Percentiles rank a stretch among this genome's conserved stretches.
Conservation (phyloP, 1,284 basidiomycete species). For the Heimioporus punctisporus region DNA sequence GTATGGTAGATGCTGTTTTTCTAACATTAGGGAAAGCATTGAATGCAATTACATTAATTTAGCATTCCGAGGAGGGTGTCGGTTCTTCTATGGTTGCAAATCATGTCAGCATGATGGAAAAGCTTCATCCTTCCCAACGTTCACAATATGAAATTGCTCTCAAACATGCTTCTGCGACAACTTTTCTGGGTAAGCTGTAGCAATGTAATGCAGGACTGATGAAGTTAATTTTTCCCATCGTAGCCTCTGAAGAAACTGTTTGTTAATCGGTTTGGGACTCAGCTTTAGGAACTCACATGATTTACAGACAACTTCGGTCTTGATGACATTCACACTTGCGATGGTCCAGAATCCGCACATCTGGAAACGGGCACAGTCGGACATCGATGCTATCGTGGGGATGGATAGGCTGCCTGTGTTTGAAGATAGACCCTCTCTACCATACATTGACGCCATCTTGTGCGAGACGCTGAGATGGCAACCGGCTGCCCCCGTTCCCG, state of each 20-base stretch:
- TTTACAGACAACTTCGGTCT: constrained; percentile 5
- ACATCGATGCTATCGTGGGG: constrained; percentile 41
- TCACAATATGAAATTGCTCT: constrained; percentile 16
- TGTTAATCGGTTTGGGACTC: not conserved
- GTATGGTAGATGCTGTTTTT: constrained; percentile 4
- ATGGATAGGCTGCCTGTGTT: constrained; percentile 40
- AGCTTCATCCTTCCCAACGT: constrained; percentile 5
- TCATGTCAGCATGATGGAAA: constrained; percentile 19
- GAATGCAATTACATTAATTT: not conserved
- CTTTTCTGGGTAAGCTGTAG: not conserved
- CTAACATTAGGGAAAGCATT: not conserved
- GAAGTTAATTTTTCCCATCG: not conserved
- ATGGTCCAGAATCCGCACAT: constrained; percentile 28
- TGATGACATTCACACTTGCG: constrained; percentile 31
- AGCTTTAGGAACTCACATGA: no score
- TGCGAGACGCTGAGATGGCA: constrained; percentile 37
- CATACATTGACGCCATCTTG: constrained; percentile 38
- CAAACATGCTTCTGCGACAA: constrained; percentile 5
- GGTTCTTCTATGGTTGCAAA: constrained; percentile 20
- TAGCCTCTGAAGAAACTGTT: constrained; percentile 14
- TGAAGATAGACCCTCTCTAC: constrained; percentile 37
- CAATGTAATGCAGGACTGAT: not conserved
- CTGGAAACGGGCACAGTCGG: constrained; percentile 32
- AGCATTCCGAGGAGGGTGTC: constrained; percentile 7
- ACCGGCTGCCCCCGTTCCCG: constrained; percentile 19